These are phyloP conservation scores for Chenopodium quinoa DNA, from an alignment of 148 eudicot species.

Conservation along the genomic window DNA sequence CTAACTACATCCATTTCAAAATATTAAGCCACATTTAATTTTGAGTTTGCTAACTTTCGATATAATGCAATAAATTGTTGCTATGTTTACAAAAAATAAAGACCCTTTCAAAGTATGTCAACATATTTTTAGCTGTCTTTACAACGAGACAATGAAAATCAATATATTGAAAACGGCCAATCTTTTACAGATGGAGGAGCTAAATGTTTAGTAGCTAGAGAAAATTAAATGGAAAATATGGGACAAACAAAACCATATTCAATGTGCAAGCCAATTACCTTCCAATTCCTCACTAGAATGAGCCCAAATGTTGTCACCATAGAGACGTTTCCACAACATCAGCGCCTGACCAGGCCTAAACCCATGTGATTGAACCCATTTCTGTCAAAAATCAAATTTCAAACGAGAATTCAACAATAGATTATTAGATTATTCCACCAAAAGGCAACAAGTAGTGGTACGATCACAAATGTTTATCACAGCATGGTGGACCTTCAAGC, in stretches of 20 bases:
- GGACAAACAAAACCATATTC: not conserved
- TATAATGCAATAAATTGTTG: not conserved
- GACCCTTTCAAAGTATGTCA: too few relatives aligned
- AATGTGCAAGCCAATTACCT: conserved; percentile 42
- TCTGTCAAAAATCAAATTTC: conserved; percentile 41
- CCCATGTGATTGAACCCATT: conserved; percentile 82
- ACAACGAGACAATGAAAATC: not conserved
- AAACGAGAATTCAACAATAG: conserved; percentile 8
- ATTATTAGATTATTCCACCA: not conserved
- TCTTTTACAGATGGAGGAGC: not conserved
- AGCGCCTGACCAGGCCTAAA: conserved; percentile 89
- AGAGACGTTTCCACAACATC: conserved; percentile 94
- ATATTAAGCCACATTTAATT: not conserved
- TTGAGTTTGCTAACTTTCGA: not conserved
- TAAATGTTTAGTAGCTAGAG: not conserved
- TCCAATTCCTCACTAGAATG: conserved; percentile 74
- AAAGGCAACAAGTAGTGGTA: not conserved
- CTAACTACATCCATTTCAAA: not conserved
- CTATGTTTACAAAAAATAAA: not conserved
- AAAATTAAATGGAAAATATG: not conserved
- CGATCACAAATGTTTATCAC: too few relatives aligned
- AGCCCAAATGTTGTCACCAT: conserved; percentile 85
- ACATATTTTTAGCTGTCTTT: too few relatives aligned
- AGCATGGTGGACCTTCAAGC: too few relatives aligned
- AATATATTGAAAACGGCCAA: not conserved